Percentiles rank a stretch among this genome's conserved stretches.
Evolutionary conservation across 2,329 filamentous ascomycete species (phyloP).

Genomic region (Hypoxylon sp.): DNA sequence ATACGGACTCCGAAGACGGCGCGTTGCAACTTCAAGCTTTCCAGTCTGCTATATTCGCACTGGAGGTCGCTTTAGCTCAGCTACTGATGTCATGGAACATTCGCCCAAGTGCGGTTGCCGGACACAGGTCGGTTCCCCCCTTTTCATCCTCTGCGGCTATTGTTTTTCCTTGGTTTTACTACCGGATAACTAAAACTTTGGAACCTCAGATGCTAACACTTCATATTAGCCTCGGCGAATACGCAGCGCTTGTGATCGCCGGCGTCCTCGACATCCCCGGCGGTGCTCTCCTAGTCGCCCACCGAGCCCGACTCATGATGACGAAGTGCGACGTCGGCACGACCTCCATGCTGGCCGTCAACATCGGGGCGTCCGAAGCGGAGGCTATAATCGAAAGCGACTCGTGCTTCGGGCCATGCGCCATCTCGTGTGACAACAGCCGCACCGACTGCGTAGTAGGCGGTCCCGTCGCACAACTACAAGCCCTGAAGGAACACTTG

Average conservation of each 20-base stretch:
- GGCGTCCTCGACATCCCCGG: constrained; percentile 21
- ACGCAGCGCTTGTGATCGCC: constrained; percentile 26
- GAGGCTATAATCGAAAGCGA: constrained; percentile 12
- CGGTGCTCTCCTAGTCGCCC: constrained; percentile 24
- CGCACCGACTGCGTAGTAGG: constrained; percentile 32
- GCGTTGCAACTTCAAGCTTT: constrained; percentile 16
- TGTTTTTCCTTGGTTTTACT: neutral
- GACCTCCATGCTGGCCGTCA: constrained; percentile 30
- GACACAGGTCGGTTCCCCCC: constrained; percentile 28
- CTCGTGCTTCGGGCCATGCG: constrained; percentile 3
- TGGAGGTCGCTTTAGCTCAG: constrained; percentile 28
- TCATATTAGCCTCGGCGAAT: constrained; percentile 25
- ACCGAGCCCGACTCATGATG: constrained; percentile 28
- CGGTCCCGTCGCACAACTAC: constrained; percentile 24
- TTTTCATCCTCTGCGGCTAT: neutral
- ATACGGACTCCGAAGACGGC: neutral
- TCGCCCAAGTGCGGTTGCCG: constrained; percentile 22
- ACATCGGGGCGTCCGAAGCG: constrained; percentile 3
- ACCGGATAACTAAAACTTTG: neutral
- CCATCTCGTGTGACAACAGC: constrained; percentile 34
- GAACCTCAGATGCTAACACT: neutral
- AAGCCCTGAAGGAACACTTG: constrained; percentile 14
- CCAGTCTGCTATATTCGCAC: constrained; percentile 23
- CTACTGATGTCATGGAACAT: constrained; percentile 32
- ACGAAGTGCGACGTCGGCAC: constrained; percentile 18